Evolutionary conservation across 2,329 filamentous ascomycete species (phyloP).

Genomic region (Plenodomus lindquistii): DNA sequence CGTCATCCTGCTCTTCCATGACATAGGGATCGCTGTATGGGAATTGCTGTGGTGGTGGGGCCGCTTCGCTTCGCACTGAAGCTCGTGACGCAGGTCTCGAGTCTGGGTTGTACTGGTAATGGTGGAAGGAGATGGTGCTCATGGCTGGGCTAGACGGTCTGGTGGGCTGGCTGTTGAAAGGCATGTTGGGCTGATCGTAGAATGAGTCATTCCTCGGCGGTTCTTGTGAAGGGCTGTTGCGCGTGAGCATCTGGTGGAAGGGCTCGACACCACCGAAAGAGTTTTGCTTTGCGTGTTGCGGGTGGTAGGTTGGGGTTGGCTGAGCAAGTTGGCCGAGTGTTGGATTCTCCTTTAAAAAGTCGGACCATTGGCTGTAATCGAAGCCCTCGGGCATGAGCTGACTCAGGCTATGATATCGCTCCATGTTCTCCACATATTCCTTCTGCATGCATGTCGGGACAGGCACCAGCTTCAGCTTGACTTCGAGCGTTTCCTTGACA

Average conservation of each 20-base stretch:
- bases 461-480: constrained; percentile 83
- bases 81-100: constrained; percentile 46
- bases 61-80: constrained; percentile 41
- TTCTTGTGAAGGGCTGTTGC: constrained; percentile 33
- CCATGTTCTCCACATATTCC: constrained; percentile 64
- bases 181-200: constrained; percentile 27
- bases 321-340: constrained; percentile 39
- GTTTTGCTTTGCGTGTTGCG: constrained; percentile 22
- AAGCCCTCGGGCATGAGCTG: constrained; percentile 62
- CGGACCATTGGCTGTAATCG: constrained; percentile 77
- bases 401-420: constrained; percentile 62
- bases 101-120: constrained; percentile 36
- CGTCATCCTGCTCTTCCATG: constrained; percentile 51
- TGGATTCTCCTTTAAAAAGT: constrained; percentile 74
- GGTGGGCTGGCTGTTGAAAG: constrained; percentile 41
- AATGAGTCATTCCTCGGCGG: constrained; percentile 32
- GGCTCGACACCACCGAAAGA: constrained; percentile 39
- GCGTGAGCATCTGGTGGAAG: constrained; percentile 44
- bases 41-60: constrained; percentile 22
- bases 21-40: constrained; percentile 24
- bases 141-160: constrained; percentile 51
- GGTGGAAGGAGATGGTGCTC: constrained; percentile 44
- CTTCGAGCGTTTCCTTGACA: constrained; percentile 85
- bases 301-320: constrained; percentile 19
- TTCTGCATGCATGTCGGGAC: constrained; percentile 68